Conservation (phyloP, 2,329 filamentous ascomycete species). For the Penicillium sp. region DNA sequence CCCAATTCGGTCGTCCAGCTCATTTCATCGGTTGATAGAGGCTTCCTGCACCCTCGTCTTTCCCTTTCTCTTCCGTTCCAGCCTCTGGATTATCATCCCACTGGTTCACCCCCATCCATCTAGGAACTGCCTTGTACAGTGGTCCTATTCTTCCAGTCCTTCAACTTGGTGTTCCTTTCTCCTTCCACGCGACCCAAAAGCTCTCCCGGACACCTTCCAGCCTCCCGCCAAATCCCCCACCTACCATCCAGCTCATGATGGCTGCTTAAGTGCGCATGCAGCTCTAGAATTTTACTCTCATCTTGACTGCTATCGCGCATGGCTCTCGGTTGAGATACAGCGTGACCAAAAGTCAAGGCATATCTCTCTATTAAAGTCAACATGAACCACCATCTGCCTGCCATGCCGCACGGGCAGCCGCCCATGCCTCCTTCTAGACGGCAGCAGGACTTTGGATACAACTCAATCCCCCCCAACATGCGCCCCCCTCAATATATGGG, state of each 20-base stretch:
- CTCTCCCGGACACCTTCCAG: constrained; percentile 10
- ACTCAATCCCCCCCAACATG: constrained; percentile 52
- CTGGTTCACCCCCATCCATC: neutral
- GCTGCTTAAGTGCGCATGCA: constrained; percentile 33
- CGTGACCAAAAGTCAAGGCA: constrained; percentile 41
- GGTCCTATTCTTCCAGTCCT: constrained; percentile 8
- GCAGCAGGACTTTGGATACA: constrained; percentile 49
- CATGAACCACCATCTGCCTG: constrained; percentile 49
- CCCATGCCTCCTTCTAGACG: constrained; percentile 52
- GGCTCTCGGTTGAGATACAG: constrained; percentile 43
- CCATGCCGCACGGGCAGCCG: constrained; percentile 51
- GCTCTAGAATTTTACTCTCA: constrained; percentile 19
- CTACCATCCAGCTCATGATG: constrained; percentile 33
- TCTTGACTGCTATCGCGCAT: constrained; percentile 35
- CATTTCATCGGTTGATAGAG: constrained; percentile 13
- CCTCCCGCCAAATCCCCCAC: constrained; percentile 5
- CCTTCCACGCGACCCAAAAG: constrained; percentile 14
- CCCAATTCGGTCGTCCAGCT: constrained; percentile 12
- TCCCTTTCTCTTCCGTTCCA: neutral
- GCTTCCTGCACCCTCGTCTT: constrained; percentile 1
- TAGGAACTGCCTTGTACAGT: constrained; percentile 8
- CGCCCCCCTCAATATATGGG: constrained; percentile 61
- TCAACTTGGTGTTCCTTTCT: constrained; percentile 1
- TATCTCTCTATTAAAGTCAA: constrained; percentile 34
- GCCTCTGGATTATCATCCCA: neutral